Conservation (phyloP, 2,329 filamentous ascomycete species). For the Whalleya microplaca region DNA sequence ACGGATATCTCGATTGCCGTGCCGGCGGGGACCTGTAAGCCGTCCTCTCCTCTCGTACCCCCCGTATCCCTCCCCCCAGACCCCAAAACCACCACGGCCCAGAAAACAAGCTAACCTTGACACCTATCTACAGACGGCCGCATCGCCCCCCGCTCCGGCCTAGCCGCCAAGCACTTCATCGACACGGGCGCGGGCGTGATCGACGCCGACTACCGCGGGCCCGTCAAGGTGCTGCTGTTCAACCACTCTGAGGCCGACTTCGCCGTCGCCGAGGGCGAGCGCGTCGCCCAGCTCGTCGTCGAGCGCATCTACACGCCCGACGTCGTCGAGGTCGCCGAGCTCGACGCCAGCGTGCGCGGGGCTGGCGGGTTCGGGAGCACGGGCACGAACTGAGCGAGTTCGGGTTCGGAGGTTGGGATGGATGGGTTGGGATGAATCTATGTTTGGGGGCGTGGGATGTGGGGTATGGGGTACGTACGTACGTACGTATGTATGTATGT, state of each 20-base stretch:
- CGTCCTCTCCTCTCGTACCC: conserved; percentile 5
- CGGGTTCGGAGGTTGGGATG: too few relatives aligned
- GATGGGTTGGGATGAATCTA: neutral
- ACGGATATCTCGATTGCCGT: conserved; percentile 92
- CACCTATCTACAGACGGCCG: conserved; percentile 69
- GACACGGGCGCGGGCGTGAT: conserved; percentile 96
- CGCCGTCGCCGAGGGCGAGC: conserved; percentile 80
- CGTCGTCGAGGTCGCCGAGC: conserved; percentile 82
- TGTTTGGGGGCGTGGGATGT: too few relatives aligned
- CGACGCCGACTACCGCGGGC: conserved; percentile 94
- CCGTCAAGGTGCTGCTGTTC: conserved; percentile 92
- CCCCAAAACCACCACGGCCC: neutral
- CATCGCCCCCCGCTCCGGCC: conserved; percentile 86
- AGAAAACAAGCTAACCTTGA: neutral
- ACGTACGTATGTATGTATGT: too few relatives aligned
- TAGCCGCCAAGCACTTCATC: conserved; percentile 93
- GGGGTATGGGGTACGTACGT: too few relatives aligned
- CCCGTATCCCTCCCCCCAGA: conserved; percentile 1
- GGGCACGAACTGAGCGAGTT: conserved; percentile 47
- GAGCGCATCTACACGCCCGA: conserved; percentile 95
- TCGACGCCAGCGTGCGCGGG: conserved; percentile 89
- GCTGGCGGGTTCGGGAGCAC: conserved; percentile 93
- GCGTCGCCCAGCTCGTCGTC: conserved; percentile 89
- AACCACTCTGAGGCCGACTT: conserved; percentile 88
- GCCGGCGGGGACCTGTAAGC: conserved; percentile 84